phyloP scores from a whole-genome alignment of 805 yeast genomes.

The Teunomyces atbi region DNA sequence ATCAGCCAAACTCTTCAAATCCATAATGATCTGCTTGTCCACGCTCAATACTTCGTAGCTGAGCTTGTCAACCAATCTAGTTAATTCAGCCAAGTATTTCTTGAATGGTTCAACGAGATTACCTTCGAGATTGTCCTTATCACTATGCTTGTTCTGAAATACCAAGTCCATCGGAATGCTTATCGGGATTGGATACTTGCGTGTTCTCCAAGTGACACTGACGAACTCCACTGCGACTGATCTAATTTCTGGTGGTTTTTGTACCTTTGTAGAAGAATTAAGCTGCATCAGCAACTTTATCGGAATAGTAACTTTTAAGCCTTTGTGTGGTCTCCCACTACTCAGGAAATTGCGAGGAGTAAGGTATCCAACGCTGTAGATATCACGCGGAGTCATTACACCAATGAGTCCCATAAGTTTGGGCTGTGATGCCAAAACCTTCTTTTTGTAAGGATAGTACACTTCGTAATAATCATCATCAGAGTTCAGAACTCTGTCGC shows the following conservation, averaged over 20 bases:
- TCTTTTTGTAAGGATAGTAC: constrained; percentile 19
- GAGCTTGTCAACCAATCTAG: constrained; percentile 12
- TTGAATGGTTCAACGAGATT: constrained; percentile 21
- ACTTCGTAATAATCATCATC: constrained; percentile 12
- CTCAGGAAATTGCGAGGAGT: neutral
- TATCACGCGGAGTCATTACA: constrained; percentile 15
- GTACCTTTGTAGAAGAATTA: constrained; percentile 7
- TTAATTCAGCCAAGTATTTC: constrained; percentile 17
- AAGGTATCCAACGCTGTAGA: constrained; percentile 7
- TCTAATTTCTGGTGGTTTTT: constrained; percentile 24
- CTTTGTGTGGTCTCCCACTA: neutral
- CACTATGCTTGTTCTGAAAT: constrained; percentile 18
- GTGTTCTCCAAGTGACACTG: constrained; percentile 31
- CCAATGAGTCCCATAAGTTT: constrained; percentile 22
- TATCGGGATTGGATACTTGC: constrained; percentile 36
- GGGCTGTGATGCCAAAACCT: constrained; percentile 18
- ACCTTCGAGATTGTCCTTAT: constrained; percentile 20
- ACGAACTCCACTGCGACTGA: constrained; percentile 26
- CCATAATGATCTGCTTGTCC: constrained; percentile 22
- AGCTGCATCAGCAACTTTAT: constrained; percentile 10
- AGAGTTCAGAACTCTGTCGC: neutral
- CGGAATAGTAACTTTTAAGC: neutral
- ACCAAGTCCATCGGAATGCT: constrained; percentile 35
- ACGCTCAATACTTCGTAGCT: constrained; percentile 19
- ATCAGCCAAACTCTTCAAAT: constrained; percentile 24